These are phyloP conservation scores for Cytospora leucostoma DNA, from an alignment of 2,329 filamentous ascomycete genomes.

Conservation along the genomic window DNA sequence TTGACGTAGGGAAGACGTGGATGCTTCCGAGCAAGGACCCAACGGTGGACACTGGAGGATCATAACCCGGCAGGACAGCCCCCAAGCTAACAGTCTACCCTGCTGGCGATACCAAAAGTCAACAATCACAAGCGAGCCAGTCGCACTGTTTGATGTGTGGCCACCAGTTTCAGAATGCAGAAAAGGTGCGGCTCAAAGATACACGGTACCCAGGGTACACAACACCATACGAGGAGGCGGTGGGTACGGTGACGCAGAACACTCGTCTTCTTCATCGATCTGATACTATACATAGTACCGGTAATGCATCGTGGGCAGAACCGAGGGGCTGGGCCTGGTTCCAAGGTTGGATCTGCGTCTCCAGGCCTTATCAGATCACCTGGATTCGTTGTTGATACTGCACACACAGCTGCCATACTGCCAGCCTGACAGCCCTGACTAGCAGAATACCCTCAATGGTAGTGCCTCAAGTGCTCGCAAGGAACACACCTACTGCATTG, in stretches of 20 bases:
- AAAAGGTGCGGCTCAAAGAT: background rate
- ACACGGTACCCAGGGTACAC: no score
- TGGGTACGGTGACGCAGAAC: background rate
- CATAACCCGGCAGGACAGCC: background rate
- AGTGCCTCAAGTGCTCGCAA: no score
- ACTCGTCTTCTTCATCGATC: background rate
- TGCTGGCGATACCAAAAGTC: background rate
- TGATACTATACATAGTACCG: background rate
- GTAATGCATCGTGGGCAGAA: background rate
- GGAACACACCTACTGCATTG: background rate
- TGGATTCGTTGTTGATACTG: background rate
- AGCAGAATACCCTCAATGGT: background rate
- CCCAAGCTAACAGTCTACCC: background rate
- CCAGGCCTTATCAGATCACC: background rate
- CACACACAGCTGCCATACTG: background rate
- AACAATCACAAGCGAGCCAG: background rate
- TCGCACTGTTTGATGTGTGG: background rate
- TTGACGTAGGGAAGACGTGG: conserved; percentile 18
- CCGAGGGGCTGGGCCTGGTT: background rate
- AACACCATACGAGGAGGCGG: background rate
- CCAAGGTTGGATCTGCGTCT: no score
- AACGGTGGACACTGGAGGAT: background rate
- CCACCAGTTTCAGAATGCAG: background rate
- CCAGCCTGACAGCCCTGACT: background rate
- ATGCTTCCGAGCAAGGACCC: background rate